phyloP scores from a whole-genome alignment of 768 basidiomycete genomes.

The Hortiboletus flavorubellus region DNA sequence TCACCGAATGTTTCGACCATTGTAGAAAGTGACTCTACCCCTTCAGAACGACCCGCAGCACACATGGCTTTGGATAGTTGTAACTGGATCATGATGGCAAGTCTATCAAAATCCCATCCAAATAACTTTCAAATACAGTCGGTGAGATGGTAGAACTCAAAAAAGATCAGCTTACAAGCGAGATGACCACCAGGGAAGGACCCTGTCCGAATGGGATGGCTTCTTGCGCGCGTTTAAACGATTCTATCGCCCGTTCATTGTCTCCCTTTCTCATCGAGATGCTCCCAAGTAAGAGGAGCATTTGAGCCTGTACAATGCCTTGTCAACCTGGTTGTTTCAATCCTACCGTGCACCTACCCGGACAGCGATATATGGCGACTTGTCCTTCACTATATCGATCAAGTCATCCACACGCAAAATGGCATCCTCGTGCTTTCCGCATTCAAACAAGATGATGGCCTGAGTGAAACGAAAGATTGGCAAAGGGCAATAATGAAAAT shows the following conservation, averaged over 20 bases:
- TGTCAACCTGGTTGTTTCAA: not conserved
- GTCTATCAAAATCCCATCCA: constrained; percentile 14
- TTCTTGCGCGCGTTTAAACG: too few relatives aligned
- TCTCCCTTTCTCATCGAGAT: not conserved
- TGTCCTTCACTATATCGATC: not conserved
- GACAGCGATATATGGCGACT: not conserved
- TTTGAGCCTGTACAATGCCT: not conserved
- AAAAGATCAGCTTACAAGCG: not conserved
- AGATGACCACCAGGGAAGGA: not conserved
- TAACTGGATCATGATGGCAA: not conserved
- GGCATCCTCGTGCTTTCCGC: not conserved
- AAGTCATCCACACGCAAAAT: not conserved
- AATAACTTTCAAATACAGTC: constrained; percentile 3
- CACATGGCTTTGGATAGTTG: not conserved
- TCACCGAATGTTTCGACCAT: not conserved
- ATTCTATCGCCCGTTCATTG: too few relatives aligned
- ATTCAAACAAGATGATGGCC: constrained; percentile 2
- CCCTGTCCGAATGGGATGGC: not conserved
- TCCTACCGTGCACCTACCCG: not conserved
- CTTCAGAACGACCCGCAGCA: not conserved
- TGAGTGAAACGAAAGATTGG: not conserved
- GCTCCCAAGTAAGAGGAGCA: not conserved
- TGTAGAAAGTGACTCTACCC: not conserved
- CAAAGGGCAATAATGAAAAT: not conserved
- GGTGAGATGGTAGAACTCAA: not conserved